Conservation (phyloP, 352 stramenopile genomes). For the Phytophthora macrochlamydospora region DNA sequence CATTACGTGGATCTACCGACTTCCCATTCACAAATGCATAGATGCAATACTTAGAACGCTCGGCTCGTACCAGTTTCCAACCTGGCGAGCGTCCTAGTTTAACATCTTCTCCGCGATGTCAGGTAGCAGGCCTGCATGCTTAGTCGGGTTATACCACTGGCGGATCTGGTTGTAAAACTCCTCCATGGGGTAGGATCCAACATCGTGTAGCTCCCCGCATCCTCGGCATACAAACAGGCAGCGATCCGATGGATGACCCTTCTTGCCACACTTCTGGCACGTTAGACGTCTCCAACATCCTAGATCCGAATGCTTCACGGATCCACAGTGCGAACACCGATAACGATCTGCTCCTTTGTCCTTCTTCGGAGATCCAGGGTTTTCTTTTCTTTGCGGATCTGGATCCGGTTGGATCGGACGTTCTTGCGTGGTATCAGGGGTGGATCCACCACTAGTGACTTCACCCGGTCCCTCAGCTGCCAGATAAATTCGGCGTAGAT, state of each 20-base stretch:
- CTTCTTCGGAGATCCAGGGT: too few relatives aligned
- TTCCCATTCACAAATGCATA: conserved; percentile 10
- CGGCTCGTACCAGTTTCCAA: conserved; percentile 4
- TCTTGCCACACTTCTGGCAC: neutral
- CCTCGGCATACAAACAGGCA: neutral
- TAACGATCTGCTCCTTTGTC: neutral
- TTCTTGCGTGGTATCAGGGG: too few relatives aligned
- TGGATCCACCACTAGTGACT: too few relatives aligned
- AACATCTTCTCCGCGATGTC: neutral
- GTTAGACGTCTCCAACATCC: neutral
- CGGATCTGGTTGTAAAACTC: neutral
- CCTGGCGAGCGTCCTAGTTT: conserved; percentile 11
- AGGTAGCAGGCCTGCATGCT: neutral
- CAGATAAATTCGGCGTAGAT: too few relatives aligned
- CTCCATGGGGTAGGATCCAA: neutral
- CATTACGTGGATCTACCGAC: neutral
- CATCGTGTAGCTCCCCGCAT: neutral
- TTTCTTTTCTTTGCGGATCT: too few relatives aligned
- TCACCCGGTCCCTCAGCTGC: too few relatives aligned
- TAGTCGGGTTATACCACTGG: neutral
- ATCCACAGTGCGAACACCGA: neutral
- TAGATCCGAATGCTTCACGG: neutral
- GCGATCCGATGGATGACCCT: neutral
- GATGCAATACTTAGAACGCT: conserved; percentile 1
- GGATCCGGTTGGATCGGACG: too few relatives aligned